A percentile compares a stretch with the other conserved stretches of the same genome.
Conservation (phyloP, 2,329 filamentous ascomycete species). For the Orbilia quercus region DNA sequence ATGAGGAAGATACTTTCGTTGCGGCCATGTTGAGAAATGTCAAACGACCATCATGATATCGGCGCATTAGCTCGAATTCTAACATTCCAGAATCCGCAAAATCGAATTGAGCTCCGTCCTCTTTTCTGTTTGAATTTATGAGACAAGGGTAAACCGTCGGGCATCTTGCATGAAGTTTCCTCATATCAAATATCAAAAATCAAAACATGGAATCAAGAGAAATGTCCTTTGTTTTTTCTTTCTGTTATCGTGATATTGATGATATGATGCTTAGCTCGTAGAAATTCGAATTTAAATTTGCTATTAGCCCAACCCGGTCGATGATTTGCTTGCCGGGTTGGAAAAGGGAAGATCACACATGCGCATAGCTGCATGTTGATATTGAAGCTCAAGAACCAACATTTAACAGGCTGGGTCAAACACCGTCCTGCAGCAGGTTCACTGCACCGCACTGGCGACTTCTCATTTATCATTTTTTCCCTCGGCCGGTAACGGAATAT, state of each 20-base stretch:
- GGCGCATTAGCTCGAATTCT: constrained; percentile 27
- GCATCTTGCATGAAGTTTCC: constrained; percentile 36
- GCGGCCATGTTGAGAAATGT: background rate
- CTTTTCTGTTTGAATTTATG: constrained; percentile 10
- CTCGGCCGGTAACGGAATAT: constrained; percentile 52
- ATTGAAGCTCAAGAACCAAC: constrained; percentile 22
- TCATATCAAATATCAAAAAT: constrained; percentile 3
- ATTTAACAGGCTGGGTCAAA: background rate
- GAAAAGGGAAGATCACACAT: constrained; percentile 45
- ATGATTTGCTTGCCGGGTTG: constrained; percentile 25
- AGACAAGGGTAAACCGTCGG: constrained; percentile 44
- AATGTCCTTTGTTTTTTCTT: background rate
- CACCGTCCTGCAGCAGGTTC: constrained; percentile 6
- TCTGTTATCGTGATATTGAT: background rate
- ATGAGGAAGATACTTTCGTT: background rate
- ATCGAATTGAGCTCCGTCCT: constrained; percentile 30
- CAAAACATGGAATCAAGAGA: too few relatives aligned
- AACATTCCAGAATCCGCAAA: constrained; percentile 32
- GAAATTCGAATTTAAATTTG: constrained; percentile 23
- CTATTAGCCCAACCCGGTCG: constrained; percentile 21
- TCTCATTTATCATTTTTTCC: background rate
- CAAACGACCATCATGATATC: constrained; percentile 34
- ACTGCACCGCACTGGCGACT: background rate
- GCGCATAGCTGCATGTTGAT: constrained; percentile 20
- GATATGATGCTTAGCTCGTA: background rate